Conservation (phyloP, 345 rosid species). For the Brassica juncea region DNA sequence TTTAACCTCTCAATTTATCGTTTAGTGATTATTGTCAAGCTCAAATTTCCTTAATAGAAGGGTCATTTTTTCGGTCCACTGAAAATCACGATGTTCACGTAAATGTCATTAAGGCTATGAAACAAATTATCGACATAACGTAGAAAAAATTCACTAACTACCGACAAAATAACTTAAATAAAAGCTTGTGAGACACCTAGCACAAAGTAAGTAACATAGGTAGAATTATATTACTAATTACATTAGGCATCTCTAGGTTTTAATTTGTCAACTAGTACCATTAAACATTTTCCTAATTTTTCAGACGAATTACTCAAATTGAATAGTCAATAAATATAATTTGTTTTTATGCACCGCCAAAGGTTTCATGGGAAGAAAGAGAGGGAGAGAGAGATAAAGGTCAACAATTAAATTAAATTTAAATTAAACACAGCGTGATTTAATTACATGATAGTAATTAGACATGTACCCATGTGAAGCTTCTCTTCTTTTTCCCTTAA, state of each 20-base stretch:
- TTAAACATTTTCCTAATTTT: not conserved
- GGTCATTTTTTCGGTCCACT: not conserved
- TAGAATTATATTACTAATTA: not conserved
- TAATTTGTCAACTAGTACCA: not conserved
- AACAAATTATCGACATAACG: not conserved
- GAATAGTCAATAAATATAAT: not conserved
- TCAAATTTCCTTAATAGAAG: too few species aligned
- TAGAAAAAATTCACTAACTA: not conserved
- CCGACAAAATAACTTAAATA: not conserved
- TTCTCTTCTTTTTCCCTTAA: not conserved
- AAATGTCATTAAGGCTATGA: not conserved
- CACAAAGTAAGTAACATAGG: not conserved
- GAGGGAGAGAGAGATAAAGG: not conserved
- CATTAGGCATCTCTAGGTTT: not conserved
- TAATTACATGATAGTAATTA: not conserved
- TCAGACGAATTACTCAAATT: not conserved
- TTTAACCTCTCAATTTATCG: too few species aligned
- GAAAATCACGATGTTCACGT: not conserved
- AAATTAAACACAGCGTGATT: not conserved
- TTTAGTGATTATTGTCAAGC: too few species aligned
- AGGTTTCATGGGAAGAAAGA: not conserved
- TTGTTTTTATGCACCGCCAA: conserved; percentile 5
- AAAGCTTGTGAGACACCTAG: not conserved
- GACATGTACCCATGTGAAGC: conserved; percentile 1
- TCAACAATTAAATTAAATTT: not conserved